phyloP scores from a whole-genome alignment of 495 filamentous ascomycete species.

The Xylaria grammica region DNA sequence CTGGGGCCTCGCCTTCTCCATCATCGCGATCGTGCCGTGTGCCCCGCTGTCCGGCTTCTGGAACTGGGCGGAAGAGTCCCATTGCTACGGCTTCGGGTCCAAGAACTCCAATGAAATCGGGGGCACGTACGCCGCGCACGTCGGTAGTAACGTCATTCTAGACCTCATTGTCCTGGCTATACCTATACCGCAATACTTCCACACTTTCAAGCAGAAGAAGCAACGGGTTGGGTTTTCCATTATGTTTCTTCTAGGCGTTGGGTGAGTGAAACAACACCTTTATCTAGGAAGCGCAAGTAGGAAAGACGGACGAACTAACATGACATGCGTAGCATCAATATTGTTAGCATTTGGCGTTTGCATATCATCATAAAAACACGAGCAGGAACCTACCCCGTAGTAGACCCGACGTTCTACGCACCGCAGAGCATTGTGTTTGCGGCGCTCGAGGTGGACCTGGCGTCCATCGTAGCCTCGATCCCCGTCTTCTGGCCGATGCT shows the following conservation, averaged over 20 bases:
- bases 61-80: conserved; percentile 24
- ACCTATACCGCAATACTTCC: conserved; percentile 36
- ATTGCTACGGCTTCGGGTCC: conserved; percentile 41
- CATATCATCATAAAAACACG: conserved; percentile 32
- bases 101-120: conserved; percentile 26
- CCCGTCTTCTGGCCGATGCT: conserved; percentile 42
- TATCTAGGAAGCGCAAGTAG: background rate
- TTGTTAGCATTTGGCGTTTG: conserved; percentile 35
- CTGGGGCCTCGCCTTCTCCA: conserved; percentile 36
- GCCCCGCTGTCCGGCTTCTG: conserved; percentile 38
- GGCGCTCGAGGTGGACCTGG: conserved; percentile 42
- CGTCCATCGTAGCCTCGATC: conserved; percentile 42
- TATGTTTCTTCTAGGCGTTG: conserved; percentile 32
- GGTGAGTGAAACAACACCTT: too few relatives aligned
- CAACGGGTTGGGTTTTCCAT: conserved; percentile 34
- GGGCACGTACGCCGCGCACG: conserved; percentile 33
- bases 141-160: conserved; percentile 32
- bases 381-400: conserved; percentile 35
- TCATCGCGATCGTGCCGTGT: conserved; percentile 36
- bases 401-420: conserved; percentile 39
- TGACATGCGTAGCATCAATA: conserved; percentile 25
- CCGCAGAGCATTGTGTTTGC: conserved; percentile 38
- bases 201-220: conserved; percentile 28
- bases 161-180: conserved; percentile 37
- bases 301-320: too few relatives aligned